Evolutionary conservation across 345 rosid genomes (phyloP), one percentile per base, ranked within the genome.

Genomic region (Raphanus raphanistrum): DNA sequence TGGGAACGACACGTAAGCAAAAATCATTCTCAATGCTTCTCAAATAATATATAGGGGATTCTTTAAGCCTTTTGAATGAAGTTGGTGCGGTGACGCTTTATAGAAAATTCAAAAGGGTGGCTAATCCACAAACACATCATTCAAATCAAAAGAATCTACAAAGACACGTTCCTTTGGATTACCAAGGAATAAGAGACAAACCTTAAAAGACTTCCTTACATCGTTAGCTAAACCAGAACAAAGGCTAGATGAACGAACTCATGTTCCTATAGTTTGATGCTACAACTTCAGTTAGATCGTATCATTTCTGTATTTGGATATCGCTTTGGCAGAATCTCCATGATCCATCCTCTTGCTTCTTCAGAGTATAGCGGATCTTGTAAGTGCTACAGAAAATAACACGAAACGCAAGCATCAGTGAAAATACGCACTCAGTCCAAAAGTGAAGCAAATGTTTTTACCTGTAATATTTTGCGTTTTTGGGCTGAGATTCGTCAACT

Each of bases 401-500:
- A 25, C 13, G 45, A 26, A 61, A 15, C 16, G 12, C 29, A 13
- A 43, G 50, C 35, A 69, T 62, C 9, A 63, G 62, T 9, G 6
- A 35, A 52, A 0, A 35, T 32, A 68, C 21, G 1, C 8, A 9
- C 58, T 50, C 32, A 3, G 8, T 66, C 16, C 68, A 59, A 11
- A 59, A 48, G 28, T 4, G 6, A 48, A 27, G 67, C 31, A 55
- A 16, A 8, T 9, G n/a, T 70, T 52, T 33, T 71, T 48, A 91
- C 99, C 99, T 88, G 85, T 88, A 91, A 79, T 95, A 95, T 79
- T 88, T 92, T 59, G 93, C 89, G 71, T 91, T 88, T 81, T 87
- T 86, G 62, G 84, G 88, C 79, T 81, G 90, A 73, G 90, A 83
- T 66, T 85, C 96, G 45, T 90, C 96, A 72, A 95, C 96, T 85